Evolutionary conservation across 2,329 filamentous ascomycete genomes (phyloP).

Genomic region (Pseudofabraea citricarpa): DNA sequence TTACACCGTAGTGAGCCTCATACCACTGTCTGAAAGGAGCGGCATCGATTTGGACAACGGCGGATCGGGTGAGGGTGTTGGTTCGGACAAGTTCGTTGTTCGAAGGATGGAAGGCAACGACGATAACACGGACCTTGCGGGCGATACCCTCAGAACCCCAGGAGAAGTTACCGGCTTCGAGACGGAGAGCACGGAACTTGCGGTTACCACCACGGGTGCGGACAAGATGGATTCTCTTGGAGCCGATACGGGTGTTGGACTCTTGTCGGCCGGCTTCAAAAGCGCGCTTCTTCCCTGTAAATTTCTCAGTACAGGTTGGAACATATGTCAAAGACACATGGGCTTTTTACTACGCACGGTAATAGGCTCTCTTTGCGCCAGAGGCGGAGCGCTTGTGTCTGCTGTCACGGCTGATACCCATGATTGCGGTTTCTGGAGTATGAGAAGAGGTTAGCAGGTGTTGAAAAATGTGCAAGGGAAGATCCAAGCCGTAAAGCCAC

Average conservation of each 20-base stretch:
- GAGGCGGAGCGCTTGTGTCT: conserved; percentile 99
- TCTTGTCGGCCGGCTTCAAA: conserved; percentile 99
- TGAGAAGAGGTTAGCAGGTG: conserved; percentile 23
- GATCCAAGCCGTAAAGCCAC: no score
- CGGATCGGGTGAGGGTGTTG: conserved; percentile 99
- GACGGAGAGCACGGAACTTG: conserved; percentile 98
- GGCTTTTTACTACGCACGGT: conserved; percentile 74
- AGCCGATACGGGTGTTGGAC: conserved; percentile 98
- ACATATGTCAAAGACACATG: conserved; percentile 62
- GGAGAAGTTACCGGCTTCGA: conserved; percentile 98
- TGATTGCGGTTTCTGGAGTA: conserved; percentile 68
- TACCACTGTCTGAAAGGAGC: conserved; percentile 99
- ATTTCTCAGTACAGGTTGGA: conserved; percentile 62
- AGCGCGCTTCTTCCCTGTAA: conserved; percentile 86
- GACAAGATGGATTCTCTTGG: conserved; percentile 95
- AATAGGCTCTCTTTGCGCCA: conserved; percentile 94
- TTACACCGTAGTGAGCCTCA: conserved; percentile 97
- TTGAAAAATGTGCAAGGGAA: no score
- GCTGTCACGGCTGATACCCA: conserved; percentile 99
- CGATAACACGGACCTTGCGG: conserved; percentile 99
- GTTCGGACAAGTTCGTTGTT: conserved; percentile 99
- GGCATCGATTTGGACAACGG: conserved; percentile 98
- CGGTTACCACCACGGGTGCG: conserved; percentile 97
- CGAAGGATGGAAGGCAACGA: conserved; percentile 96
- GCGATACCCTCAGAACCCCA: conserved; percentile 97